Conservation (phyloP, 352 stramenopile genomes). For the Globisporangium rhizosaccharum region DNA sequence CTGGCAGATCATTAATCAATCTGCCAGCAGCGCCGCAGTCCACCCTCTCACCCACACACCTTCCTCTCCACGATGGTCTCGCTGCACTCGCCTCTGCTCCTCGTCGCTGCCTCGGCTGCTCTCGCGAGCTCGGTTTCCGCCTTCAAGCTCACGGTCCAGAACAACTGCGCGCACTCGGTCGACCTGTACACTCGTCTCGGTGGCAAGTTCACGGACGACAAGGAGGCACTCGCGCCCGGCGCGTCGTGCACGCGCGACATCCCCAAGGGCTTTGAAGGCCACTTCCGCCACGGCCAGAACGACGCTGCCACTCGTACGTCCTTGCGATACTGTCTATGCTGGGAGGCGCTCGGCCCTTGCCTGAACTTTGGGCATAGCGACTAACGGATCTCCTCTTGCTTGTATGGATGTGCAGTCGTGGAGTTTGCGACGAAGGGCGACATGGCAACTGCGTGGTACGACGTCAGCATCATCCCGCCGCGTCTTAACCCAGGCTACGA, state of each 20-base stretch:
- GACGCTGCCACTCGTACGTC: slow-evolving; percentile 46
- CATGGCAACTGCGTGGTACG: slow-evolving; percentile 39
- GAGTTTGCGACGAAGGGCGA: slow-evolving; percentile 63
- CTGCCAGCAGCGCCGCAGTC: neutral
- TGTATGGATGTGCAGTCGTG: slow-evolving; percentile 23
- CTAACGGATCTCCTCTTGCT: neutral
- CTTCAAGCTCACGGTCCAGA: slow-evolving; percentile 61
- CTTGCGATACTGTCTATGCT: neutral
- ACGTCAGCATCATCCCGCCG: slow-evolving; percentile 70
- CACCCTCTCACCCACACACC: neutral
- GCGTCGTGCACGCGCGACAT: slow-evolving; percentile 33
- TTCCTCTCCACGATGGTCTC: slow-evolving; percentile 21
- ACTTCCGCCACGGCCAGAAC: slow-evolving; percentile 57
- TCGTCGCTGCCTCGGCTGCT: slow-evolving; percentile 13
- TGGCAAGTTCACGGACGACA: slow-evolving; percentile 41
- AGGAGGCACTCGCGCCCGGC: slow-evolving; percentile 32
- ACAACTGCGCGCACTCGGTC: slow-evolving; percentile 42
- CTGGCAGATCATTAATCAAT: slow-evolving; percentile 11
- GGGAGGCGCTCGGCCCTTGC: no score
- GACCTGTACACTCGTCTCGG: slow-evolving; percentile 55
- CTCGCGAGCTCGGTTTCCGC: slow-evolving; percentile 19
- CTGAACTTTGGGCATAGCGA: neutral
- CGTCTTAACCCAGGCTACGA: slow-evolving; percentile 14
- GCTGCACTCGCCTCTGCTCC: slow-evolving; percentile 15
- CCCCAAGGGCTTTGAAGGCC: slow-evolving; percentile 55